Conservation (phyloP, 2,329 filamentous ascomycete species). For the Alternaria viburni region DNA sequence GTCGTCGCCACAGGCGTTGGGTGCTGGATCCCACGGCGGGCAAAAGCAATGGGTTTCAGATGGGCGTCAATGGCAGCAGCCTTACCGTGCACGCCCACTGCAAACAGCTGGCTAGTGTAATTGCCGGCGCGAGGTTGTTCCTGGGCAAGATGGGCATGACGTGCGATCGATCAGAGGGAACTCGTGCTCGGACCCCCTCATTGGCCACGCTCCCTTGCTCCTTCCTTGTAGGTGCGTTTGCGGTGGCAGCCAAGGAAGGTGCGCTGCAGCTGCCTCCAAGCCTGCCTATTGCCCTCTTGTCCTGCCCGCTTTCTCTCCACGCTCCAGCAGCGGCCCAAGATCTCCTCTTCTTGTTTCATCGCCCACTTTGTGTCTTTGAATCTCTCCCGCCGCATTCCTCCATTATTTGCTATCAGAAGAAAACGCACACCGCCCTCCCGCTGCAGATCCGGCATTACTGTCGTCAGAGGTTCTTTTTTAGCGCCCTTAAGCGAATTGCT, state of each 20-base stretch:
- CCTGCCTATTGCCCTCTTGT: neutral
- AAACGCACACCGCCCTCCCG: constrained; percentile 14
- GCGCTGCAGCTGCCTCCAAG: constrained; percentile 9
- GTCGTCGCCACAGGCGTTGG: constrained; percentile 6
- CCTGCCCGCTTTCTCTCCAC: constrained; percentile 6
- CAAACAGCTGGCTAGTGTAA: constrained; percentile 32
- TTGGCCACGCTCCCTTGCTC: constrained; percentile 31
- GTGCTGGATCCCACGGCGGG: neutral
- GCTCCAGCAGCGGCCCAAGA: neutral
- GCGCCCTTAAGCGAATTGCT: constrained; percentile 42
- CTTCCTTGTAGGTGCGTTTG: constrained; percentile 33
- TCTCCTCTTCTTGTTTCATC: neutral
- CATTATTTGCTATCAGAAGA: constrained; percentile 1
- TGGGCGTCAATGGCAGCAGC: constrained; percentile 24
- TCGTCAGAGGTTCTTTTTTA: constrained; percentile 40
- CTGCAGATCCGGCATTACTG: constrained; percentile 18
- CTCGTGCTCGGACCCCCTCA: constrained; percentile 22
- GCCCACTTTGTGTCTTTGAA: neutral
- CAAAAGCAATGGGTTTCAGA: constrained; percentile 13
- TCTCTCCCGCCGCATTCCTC: neutral
- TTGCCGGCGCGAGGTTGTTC: constrained; percentile 25
- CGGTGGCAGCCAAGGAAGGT: constrained; percentile 19
- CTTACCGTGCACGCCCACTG: constrained; percentile 16
- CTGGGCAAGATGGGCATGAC: constrained; percentile 23
- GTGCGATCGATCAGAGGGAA: constrained; percentile 24